These are phyloP conservation scores for Dispira parvispora DNA, from an alignment of 192 early-diverging fungal species.

Conservation along the genomic window DNA sequence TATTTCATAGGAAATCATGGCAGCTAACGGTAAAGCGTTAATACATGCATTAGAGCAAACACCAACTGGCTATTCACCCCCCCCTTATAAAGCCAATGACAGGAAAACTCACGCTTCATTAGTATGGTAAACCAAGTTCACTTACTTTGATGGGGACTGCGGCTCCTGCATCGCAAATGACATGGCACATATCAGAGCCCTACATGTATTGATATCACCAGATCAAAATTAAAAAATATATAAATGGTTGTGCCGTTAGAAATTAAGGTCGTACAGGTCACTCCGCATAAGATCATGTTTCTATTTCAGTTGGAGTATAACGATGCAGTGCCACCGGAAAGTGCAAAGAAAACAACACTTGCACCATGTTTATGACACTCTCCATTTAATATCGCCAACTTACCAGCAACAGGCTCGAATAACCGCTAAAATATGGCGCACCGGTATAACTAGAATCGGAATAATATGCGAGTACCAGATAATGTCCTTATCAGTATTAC, in stretches of 20 bases:
- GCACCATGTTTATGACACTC: neutral
- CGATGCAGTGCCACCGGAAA: neutral
- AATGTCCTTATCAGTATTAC: neutral
- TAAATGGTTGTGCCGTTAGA: too few relatives aligned
- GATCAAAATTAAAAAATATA: too few relatives aligned
- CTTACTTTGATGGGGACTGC: constrained; percentile 53
- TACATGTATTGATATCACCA: constrained; percentile 10
- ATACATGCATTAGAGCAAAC: neutral
- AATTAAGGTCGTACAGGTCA: too few relatives aligned
- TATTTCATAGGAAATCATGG: neutral
- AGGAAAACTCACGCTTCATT: neutral
- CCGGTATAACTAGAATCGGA: constrained; percentile 45
- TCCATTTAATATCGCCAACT: constrained; percentile 9
- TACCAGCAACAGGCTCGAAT: constrained; percentile 52
- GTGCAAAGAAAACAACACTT: neutral
- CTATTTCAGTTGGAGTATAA: neutral
- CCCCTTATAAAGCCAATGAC: neutral
- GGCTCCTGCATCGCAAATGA: constrained; percentile 73
- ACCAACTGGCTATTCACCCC: neutral
- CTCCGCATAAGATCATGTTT: too few relatives aligned
- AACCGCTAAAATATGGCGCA: constrained; percentile 79
- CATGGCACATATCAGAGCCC: constrained; percentile 72
- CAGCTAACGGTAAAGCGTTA: neutral
- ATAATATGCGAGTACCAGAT: neutral
- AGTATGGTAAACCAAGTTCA: neutral